Evolutionary conservation across 176 grass and related monocot genomes (phyloP), one percentile per base, ranked within the genome.

Genomic region (Carex littledalei): DNA sequence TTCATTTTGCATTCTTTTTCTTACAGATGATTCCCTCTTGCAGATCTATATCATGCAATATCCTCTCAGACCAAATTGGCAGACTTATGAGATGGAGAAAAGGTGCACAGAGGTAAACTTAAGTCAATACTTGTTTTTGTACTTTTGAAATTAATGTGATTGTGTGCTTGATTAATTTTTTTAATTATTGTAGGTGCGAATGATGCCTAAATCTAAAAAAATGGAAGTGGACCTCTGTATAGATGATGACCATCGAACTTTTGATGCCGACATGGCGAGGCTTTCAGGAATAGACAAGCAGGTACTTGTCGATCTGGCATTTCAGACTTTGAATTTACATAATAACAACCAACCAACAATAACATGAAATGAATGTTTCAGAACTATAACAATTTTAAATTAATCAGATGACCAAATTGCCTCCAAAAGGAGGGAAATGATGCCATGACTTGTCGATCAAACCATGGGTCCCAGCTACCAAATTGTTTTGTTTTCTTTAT

Each of bases 11-110:
- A 73, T 37, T 56, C 68, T 2, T 17, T 68, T 73, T 57, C 81
- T 73, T 67, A 82, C 24, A 60, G 84, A 81, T 88, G 52, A 79
- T 86, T 78, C 79, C 47, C 32, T 84, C n/a, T 81, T 82, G 43
- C 92, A 98, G 95, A 86, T 98, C 43, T 98, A 90, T 63, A 14
- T 98, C 35, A 88, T 98, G 93, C 95, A 98, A 81, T 98, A 92
- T 80, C 91, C 91, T 13, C 90, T 94, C 67, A 93, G 93, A 82
- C 91, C 93, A 22, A 94, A 85, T 81, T 98, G 95, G 95, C 91
- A 92, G 52, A 88, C 91, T 55, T 98, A 95, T 64, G 91, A 93
- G 68, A 84, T 98, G 39, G 76, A 87, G 71, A 89, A 87, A 76
- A 89, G 92, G 73, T 98, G 95, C 70, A 85, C 87, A 78, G 91